A percentile compares a stretch with the other conserved stretches of the same genome.
Conservation (phyloP, 495 filamentous ascomycete species). For the Hypoxylon rickii region DNA sequence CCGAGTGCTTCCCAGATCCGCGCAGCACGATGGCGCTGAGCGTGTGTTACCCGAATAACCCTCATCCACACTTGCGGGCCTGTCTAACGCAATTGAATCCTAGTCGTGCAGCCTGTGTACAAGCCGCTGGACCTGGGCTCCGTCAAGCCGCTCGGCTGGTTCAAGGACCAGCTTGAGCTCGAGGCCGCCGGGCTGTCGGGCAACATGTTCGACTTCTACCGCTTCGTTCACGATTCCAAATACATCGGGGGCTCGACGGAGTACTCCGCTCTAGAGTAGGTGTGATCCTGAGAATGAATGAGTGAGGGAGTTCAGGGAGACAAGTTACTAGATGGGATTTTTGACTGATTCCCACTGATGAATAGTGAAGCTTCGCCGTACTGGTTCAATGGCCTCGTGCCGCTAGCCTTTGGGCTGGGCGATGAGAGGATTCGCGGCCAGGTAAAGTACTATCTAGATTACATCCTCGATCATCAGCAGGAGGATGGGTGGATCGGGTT, state of each 20-base stretch:
- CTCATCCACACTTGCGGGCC: too few species aligned
- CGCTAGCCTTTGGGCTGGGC: conserved; percentile 61
- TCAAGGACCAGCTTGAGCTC: conserved; percentile 59
- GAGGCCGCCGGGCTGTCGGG: conserved; percentile 63
- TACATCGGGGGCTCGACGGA: conserved; percentile 62
- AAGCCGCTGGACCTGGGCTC: conserved; percentile 61
- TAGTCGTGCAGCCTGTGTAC: conserved; percentile 30
- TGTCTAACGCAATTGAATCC: too few species aligned
- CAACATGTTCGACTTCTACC: conserved; percentile 65
- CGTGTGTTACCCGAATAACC: too few species aligned
- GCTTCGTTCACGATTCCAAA: conserved; percentile 55
- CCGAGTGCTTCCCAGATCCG: too few species aligned
- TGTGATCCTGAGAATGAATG: too few species aligned
- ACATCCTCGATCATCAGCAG: conserved; percentile 57
- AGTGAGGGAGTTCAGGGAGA: too few species aligned
- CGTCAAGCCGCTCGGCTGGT: conserved; percentile 63
- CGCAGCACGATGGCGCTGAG: too few species aligned
- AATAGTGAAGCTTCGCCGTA: conserved; percentile 64
- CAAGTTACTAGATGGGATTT: too few species aligned
- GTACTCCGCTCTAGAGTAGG: conserved; percentile 50
- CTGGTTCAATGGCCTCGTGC: conserved; percentile 70
- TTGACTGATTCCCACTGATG: too few species aligned
- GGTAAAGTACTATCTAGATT: conserved; percentile 51
- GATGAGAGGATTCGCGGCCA: conserved; percentile 59
- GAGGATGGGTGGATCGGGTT: conserved; percentile 67